These are phyloP conservation scores for Hypoxylon cercidicola DNA, from an alignment of 495 filamentous ascomycete genomes.

Conservation along the genomic window DNA sequence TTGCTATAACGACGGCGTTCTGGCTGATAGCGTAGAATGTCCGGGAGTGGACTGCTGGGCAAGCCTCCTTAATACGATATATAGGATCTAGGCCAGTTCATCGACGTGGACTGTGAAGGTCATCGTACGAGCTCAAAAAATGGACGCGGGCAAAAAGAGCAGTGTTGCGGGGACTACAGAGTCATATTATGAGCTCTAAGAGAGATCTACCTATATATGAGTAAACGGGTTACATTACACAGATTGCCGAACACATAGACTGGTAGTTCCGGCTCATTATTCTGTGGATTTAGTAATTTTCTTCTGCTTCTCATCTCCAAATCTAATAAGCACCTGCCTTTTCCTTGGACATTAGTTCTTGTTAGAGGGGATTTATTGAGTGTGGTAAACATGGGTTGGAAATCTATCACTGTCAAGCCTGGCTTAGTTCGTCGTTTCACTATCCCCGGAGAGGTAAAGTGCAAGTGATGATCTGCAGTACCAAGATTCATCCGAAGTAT, in stretches of 20 bases:
- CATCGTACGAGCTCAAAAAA: no score
- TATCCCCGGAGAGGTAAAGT: slow-evolving; percentile 1
- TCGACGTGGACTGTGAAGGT: no score
- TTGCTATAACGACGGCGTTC: background rate
- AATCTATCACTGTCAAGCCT: background rate
- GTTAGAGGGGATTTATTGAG: background rate
- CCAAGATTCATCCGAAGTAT: no score
- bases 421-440: background rate
- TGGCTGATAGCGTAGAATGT: background rate
- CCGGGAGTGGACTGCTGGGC: background rate
- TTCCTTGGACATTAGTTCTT: background rate
- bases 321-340: background rate
- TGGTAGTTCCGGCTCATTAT: background rate
- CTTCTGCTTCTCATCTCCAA: background rate
- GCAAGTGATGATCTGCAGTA: background rate
- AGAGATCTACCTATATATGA: background rate
- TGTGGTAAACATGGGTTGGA: background rate
- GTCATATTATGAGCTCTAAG: no score
- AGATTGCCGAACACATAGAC: background rate
- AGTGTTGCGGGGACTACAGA: no score
- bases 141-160: no score
- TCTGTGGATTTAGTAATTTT: background rate
- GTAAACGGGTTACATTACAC: background rate
- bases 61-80: no score
- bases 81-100: no score